Evolutionary conservation across 495 filamentous ascomycete genomes (phyloP).

Genomic region (Penicillium arizonense): DNA sequence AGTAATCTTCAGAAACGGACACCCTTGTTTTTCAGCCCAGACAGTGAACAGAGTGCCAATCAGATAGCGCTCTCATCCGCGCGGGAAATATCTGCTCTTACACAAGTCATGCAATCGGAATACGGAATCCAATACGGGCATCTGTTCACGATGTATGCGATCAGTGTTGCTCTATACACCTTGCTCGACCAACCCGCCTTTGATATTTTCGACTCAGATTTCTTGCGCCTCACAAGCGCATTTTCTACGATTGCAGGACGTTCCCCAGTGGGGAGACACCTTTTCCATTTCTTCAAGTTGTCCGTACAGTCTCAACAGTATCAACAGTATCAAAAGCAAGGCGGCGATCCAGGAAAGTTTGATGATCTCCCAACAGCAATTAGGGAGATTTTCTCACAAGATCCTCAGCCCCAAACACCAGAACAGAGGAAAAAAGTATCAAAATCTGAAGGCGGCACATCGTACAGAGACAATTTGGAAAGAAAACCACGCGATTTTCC

Average conservation of each 20-base stretch:
- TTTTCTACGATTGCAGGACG: constrained; percentile 24
- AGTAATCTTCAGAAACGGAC: not conserved
- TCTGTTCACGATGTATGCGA: constrained; percentile 32
- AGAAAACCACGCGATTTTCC: not conserved
- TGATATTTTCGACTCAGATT: constrained; percentile 29
- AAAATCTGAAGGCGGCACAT: constrained; percentile 5
- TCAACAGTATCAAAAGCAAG: constrained; percentile 10
- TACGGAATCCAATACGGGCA: constrained; percentile 31
- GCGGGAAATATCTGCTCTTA: constrained; percentile 20
- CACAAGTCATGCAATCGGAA: constrained; percentile 14
- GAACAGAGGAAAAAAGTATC: constrained; percentile 14
- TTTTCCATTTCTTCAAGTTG: constrained; percentile 29
- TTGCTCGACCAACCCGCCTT: constrained; percentile 24
- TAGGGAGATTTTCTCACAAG: constrained; percentile 16
- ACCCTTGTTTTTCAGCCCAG: not conserved
- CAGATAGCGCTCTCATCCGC: constrained; percentile 20
- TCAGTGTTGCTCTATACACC: constrained; percentile 29
- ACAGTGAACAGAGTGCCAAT: not conserved
- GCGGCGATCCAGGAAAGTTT: not conserved
- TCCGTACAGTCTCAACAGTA: constrained; percentile 17
- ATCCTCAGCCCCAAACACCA: not conserved
- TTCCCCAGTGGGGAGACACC: constrained; percentile 23
- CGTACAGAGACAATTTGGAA: constrained; percentile 4
- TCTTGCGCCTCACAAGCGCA: constrained; percentile 21
- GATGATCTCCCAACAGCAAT: constrained; percentile 6